Percentiles rank a stretch among this genome's conserved stretches.
Conservation (phyloP, 257 asterid genomes). For the Sherardia arvensis region DNA sequence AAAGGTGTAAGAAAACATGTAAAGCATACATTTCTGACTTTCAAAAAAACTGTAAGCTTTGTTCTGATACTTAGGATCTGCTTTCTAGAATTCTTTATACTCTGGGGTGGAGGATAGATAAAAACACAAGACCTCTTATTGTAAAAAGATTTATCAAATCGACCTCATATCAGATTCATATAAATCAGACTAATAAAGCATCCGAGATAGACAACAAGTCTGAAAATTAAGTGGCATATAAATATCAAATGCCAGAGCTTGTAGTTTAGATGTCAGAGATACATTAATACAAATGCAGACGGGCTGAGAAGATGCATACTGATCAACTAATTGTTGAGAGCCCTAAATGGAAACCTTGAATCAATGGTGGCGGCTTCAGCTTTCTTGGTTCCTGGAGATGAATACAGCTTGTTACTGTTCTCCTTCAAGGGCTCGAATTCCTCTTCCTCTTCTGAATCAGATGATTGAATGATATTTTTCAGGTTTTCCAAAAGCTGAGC, state of each 20-base stretch:
- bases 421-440: constrained; percentile 37
- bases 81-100: neutral
- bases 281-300: neutral
- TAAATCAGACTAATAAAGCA: neutral
- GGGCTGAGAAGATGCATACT: neutral
- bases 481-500: constrained; percentile 38
- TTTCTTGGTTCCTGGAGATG: constrained; percentile 37
- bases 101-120: neutral
- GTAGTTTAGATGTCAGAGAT: neutral
- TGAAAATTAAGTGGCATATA: neutral
- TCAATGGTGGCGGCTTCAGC: constrained; percentile 39
- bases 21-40: neutral
- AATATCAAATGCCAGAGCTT: neutral
- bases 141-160: too few species aligned
- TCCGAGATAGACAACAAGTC: neutral
- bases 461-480: constrained; percentile 36
- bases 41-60: neutral
- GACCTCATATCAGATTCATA: too few species aligned
- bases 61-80: neutral
- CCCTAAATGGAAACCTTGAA: constrained; percentile 61
- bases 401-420: constrained; percentile 24
- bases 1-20: neutral
- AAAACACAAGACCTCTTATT: neutral
- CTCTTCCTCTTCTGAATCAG: constrained; percentile 36
- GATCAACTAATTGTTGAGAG: constrained; percentile 37